Evolutionary conservation across 2,329 filamentous ascomycete species (phyloP).

Genomic region (Pyricularia sp.): DNA sequence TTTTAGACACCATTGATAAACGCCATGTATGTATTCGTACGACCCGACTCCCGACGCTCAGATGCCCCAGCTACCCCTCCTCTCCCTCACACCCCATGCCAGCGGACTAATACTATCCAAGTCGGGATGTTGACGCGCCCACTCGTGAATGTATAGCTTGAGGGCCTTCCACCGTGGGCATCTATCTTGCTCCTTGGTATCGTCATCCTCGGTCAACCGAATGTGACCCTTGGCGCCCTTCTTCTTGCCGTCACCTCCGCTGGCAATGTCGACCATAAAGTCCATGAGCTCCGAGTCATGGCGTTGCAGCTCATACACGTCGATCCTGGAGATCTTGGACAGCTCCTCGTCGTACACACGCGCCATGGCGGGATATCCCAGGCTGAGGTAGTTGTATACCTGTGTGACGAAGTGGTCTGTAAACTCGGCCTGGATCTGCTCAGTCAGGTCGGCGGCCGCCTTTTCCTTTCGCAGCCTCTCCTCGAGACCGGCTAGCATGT

Average conservation of each 20-base stretch:
- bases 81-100: conserved; percentile 59
- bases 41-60: conserved; percentile 20
- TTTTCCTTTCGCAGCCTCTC: conserved; percentile 41
- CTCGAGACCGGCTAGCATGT: conserved; percentile 41
- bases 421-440: conserved; percentile 58
- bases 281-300: conserved; percentile 55
- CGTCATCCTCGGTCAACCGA: conserved; percentile 47
- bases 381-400: conserved; percentile 92
- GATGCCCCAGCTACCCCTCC: conserved; percentile 66
- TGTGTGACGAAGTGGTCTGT: conserved; percentile 82
- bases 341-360: conserved; percentile 78
- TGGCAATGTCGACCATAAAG: conserved; percentile 8
- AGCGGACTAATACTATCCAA: conserved; percentile 51
- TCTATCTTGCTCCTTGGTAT: conserved; percentile 38
- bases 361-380: conserved; percentile 83
- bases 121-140: conserved; percentile 78
- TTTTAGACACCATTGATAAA: not conserved
- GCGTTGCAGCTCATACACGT: conserved; percentile 57
- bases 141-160: conserved; percentile 75
- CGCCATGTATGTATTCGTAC: not conserved
- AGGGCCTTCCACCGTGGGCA: conserved; percentile 73
- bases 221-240: conserved; percentile 63
- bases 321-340: conserved; percentile 66
- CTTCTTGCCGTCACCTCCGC: not conserved
- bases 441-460: conserved; percentile 37